Percentiles rank a stretch among this genome's conserved stretches.
These are phyloP conservation scores for Pseudocercospora eumusae DNA, from an alignment of 2,329 filamentous ascomycete genomes.

Conservation along the genomic window DNA sequence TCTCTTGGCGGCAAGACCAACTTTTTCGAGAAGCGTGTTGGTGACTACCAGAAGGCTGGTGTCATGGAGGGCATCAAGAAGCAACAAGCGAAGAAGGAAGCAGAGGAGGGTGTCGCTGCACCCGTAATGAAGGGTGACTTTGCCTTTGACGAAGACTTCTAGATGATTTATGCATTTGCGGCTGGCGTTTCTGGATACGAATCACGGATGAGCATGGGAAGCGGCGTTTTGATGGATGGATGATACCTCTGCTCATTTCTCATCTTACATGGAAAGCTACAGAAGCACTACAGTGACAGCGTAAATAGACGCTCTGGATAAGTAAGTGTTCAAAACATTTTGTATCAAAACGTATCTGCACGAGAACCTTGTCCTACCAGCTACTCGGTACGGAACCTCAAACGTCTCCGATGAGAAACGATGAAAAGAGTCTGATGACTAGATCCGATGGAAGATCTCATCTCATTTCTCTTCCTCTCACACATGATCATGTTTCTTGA, in stretches of 20 bases:
- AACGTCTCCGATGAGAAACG: constrained; percentile 3
- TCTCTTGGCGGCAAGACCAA: constrained; percentile 99
- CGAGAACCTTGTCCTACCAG: not conserved
- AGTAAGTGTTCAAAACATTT: constrained; percentile 3
- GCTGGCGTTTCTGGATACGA: constrained; percentile 17
- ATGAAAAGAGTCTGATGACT: not conserved
- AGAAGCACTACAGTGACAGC: constrained; percentile 15
- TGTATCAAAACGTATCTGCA: constrained; percentile 1
- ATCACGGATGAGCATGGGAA: constrained; percentile 19
- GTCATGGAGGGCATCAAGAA: constrained; percentile 85
- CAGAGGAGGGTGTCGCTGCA: constrained; percentile 43
- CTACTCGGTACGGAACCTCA: constrained; percentile 6
- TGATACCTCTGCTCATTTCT: constrained; percentile 24
- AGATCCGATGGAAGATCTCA: constrained; percentile 1
- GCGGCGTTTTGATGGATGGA: constrained; percentile 22
- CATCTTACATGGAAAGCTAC: constrained; percentile 10
- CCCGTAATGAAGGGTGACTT: constrained; percentile 70
- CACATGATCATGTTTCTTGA: not conserved
- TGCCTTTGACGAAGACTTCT: constrained; percentile 95
- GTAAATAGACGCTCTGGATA: constrained; percentile 19
- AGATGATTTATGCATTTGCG: constrained; percentile 45
- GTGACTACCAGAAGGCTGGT: constrained; percentile 98
- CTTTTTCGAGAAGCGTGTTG: constrained; percentile 99
- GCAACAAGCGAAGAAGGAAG: constrained; percentile 42
- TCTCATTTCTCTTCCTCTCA: not conserved